Evolutionary conservation across 2,329 filamentous ascomycete species (phyloP).

Genomic region (Aspergillus thermomutatus): DNA sequence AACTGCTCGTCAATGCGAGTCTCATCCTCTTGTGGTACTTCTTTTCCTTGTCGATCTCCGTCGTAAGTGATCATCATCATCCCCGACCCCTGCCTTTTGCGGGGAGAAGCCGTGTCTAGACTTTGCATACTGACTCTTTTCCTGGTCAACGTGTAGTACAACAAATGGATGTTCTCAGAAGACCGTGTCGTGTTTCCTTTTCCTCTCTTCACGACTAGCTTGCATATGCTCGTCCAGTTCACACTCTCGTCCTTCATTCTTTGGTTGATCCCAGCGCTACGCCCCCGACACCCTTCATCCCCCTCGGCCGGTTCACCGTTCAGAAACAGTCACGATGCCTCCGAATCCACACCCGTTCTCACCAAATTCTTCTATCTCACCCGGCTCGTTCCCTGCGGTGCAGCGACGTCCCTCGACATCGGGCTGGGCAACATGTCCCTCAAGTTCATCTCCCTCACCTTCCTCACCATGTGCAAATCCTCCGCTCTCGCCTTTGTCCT

Average conservation of each 20-base stretch:
- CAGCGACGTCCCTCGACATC: slow-evolving; percentile 91
- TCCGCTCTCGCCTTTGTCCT: slow-evolving; percentile 93
- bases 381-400: slow-evolving; percentile 85
- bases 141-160: slow-evolving; percentile 65
- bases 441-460: slow-evolving; percentile 93
- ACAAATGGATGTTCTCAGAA: slow-evolving; percentile 99
- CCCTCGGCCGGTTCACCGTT: slow-evolving; percentile 30
- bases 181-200: slow-evolving; percentile 85
- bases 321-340: slow-evolving; percentile 40
- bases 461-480: slow-evolving; percentile 99
- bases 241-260: slow-evolving; percentile 72
- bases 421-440: slow-evolving; percentile 93
- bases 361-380: slow-evolving; percentile 88
- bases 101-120: background rate
- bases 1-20: slow-evolving; percentile 68
- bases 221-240: slow-evolving; percentile 97
- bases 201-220: slow-evolving; percentile 88
- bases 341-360: slow-evolving; percentile 62
- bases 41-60: slow-evolving; percentile 88
- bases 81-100: background rate
- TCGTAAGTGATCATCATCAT: slow-evolving; percentile 59
- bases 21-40: slow-evolving; percentile 86
- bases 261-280: slow-evolving; percentile 75
- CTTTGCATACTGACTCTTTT: background rate
- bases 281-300: slow-evolving; percentile 54